Base-by-base conservation (phyloP, 2,329 filamentous ascomycete genomes). In the Ophiocordyceps camponoti-saundersi region DNA sequence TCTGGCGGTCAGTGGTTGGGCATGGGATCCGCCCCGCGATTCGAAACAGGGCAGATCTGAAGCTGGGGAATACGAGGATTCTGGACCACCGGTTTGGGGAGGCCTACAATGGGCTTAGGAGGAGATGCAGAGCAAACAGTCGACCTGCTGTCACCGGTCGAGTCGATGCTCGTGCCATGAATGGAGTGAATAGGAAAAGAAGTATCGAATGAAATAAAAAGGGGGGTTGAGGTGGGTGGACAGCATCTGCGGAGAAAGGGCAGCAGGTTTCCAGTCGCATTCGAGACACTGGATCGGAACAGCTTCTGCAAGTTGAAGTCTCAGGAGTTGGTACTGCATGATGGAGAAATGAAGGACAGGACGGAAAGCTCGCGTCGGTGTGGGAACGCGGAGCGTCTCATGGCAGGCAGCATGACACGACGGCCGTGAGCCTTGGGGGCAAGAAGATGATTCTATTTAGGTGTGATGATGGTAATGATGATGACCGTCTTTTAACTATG, bases 251-350 rank as follows among this genome's bases (percentile, higher is more conserved):
- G 34, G 10, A 40, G n/a, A 40, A 20, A 20, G 13, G 12, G 16
- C 44, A 48, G 40, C 47, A 48, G 47, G 44, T 46, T 48, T 40
- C 20, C 11, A 21, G 40, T 20, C 30, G 32, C 39, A 46, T 44
- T 40, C 18, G 23, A 42, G 43, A 42, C 43, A 22, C 42, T 10
- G 8, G 23, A 34, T 43, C 40, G 40, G 40, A 44, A 39, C 8
- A 5, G n/a, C 18, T 43, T 18, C 30, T 32, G 23, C 47, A 40
- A 41, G 21, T 30, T 18, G 36, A n/a, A 30, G 21, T 32, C 26
- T 47, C 32, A 39, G 41, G 21, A 34, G 46, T 15, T 30, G 30
- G 16, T 15, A 16, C 39, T 40, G 42, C 46, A 44, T 44, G 16
- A 22, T 11, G 21, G 11, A 21, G 20, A 43, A 36, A 36, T 7